Evolutionary conservation across 192 early-diverging fungal genomes (phyloP), one percentile per base, ranked within the genome.

Genomic region (Dissophora globulifera): DNA sequence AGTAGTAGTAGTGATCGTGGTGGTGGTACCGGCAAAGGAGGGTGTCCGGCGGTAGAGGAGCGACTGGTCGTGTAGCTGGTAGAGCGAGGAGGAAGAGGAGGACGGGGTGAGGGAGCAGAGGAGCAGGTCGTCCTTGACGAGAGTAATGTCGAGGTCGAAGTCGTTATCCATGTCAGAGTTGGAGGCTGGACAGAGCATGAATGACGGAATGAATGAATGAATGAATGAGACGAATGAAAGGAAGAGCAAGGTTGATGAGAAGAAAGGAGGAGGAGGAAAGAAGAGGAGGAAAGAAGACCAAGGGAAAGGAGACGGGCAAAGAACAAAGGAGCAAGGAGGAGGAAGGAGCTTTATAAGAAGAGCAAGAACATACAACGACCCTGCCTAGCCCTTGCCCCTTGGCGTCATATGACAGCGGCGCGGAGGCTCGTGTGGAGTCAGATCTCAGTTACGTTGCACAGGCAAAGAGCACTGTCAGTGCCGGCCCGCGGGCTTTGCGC

Each of bases 61-160:
- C 2, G 52, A 41, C 10, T 52, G 41, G n/a, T 62, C 49, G 0
- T 41, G 51, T 19, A 61, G 9, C 54, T 69, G 49, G n/a, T 59
- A 54, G 32, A 69, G 55, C 15, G 57, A 61, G 11, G 58, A 38
- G 13, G 35, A 69, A 4, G 67, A 69, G 9, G 67, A 60, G 3
- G 67, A 69, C 1, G 58, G 50, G 3, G 67, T 46, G 20, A 69
- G 43, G 6, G 49, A 54, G 17, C 58, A 61, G 11, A 52, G 51
- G 0, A 61, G 32, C 6, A 54, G 32, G 31, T 69, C 67, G 23
- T 69, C 57, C 27, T 69, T 67, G 45, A 42, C 56, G 35, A 52
- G 55, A 0, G 50, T 51, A 15, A 61, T 17, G 29, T 69, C 49
- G 6, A 69, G 50, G 43, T 69, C 58, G 17, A 61, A 38, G 17